phyloP scores from a whole-genome alignment of 208 protist genomes.

The Trypanosoma melophagium region DNA sequence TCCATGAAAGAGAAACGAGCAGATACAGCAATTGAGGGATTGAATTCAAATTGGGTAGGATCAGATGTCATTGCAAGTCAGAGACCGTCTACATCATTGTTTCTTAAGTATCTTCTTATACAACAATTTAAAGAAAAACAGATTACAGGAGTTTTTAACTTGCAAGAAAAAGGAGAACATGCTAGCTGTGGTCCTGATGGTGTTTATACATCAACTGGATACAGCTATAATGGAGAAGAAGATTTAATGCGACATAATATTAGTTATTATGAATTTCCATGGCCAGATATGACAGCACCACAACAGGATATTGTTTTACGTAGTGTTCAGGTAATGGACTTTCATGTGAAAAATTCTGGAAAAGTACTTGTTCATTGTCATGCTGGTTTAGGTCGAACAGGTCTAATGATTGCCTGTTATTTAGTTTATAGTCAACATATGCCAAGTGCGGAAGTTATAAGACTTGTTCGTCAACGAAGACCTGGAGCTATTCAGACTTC shows the following conservation, averaged over 20 bases:
- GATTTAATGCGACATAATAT: slow-evolving; percentile 88
- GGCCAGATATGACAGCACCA: slow-evolving; percentile 90
- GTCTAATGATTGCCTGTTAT: slow-evolving; percentile 91
- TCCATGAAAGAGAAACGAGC: slow-evolving; percentile 45
- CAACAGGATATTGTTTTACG: slow-evolving; percentile 85
- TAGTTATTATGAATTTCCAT: slow-evolving; percentile 90
- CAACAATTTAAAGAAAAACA: slow-evolving; percentile 75
- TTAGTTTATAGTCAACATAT: slow-evolving; percentile 84
- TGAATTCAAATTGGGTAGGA: slow-evolving; percentile 89
- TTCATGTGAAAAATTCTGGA: slow-evolving; percentile 82
- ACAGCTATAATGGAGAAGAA: slow-evolving; percentile 86
- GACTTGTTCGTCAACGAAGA: slow-evolving; percentile 60
- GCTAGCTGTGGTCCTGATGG: slow-evolving; percentile 88
- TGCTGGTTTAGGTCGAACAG: slow-evolving; percentile 89
- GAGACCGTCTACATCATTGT: slow-evolving; percentile 80
- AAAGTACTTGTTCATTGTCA: slow-evolving; percentile 92
- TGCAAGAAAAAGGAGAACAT: slow-evolving; percentile 92
- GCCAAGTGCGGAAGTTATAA: slow-evolving; percentile 70
- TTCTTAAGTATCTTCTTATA: slow-evolving; percentile 85
- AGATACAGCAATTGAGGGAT: slow-evolving; percentile 75
- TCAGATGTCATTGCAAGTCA: slow-evolving; percentile 86
- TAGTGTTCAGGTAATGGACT: slow-evolving; percentile 91
- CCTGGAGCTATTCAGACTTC: slow-evolving; percentile 86
- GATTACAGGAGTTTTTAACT: slow-evolving; percentile 86
- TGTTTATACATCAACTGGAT: slow-evolving; percentile 80